phyloP scores from a whole-genome alignment of 129 eudicot species.

The Flaveria linearis region DNA sequence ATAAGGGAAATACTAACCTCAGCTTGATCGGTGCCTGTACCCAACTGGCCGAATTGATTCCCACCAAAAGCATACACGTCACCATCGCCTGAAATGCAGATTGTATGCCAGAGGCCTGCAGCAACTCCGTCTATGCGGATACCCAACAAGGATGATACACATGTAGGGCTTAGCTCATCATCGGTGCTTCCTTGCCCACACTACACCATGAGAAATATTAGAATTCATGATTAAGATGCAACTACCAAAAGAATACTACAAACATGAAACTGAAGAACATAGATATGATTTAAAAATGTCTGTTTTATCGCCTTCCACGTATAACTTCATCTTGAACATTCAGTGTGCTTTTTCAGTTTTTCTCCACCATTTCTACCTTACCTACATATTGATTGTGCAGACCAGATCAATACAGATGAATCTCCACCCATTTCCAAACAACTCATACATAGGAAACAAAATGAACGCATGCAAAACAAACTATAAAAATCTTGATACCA shows the following conservation, averaged over 20 bases:
- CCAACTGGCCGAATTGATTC: constrained; percentile 95
- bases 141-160: constrained; percentile 90
- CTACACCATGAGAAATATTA: constrained; percentile 47
- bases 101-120: constrained; percentile 96
- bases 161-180: constrained; percentile 87
- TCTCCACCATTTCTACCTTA: constrained; percentile 60
- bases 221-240: constrained; percentile 2
- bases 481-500: constrained; percentile 12
- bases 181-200: constrained; percentile 98
- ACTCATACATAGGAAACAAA: not conserved
- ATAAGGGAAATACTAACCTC: constrained; percentile 52
- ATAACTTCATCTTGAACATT: constrained; percentile 58
- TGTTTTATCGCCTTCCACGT: constrained; percentile 44
- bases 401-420: constrained; percentile 27
- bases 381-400: constrained; percentile 53
- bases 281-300: constrained; percentile 11
- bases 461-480: not conserved
- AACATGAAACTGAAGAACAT: constrained; percentile 15
- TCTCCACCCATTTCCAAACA: constrained; percentile 9
- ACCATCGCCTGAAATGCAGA: constrained; percentile 88
- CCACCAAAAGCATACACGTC: constrained; percentile 94
- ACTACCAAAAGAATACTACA: constrained; percentile 16
- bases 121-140: constrained; percentile 68
- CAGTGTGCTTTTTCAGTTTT: constrained; percentile 38
- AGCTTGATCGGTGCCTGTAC: constrained; percentile 91